A percentile compares a stretch with the other conserved stretches of the same genome.
Evolutionary conservation across 106 monocot genomes (phyloP).

Genomic region (Dendrobium huoshanense): DNA sequence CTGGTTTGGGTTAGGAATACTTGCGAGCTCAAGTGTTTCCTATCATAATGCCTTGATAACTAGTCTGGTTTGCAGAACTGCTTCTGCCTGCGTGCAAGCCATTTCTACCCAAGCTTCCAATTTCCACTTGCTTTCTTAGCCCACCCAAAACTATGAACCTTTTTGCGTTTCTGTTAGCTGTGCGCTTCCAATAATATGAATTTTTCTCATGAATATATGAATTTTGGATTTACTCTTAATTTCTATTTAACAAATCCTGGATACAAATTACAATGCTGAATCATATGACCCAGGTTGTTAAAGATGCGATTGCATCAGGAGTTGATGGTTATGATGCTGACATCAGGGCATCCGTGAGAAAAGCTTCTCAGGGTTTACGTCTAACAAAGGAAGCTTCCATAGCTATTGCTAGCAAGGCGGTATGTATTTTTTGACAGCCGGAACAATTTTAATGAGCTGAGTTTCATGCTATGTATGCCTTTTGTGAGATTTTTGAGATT

Average conservation of each 20-base stretch:
- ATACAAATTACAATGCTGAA: not conserved
- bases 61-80: too few species aligned
- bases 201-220: not conserved
- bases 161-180: not conserved
- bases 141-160: not conserved
- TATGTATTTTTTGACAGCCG: conserved; percentile 18
- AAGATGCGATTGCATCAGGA: conserved; percentile 89
- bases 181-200: too few species aligned
- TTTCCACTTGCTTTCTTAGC: too few species aligned
- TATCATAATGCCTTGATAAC: too few species aligned
- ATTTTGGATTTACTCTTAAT: not conserved
- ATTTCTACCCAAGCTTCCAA: too few species aligned
- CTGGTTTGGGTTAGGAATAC: too few species aligned
- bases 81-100: too few species aligned
- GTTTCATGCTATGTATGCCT: too few species aligned
- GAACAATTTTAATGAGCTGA: not conserved
- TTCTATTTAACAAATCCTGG: not conserved
- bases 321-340: conserved; percentile 91
- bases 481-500: too few species aligned
- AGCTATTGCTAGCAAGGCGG: conserved; percentile 81
- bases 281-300: conserved; percentile 59
- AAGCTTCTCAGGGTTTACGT: conserved; percentile 81
- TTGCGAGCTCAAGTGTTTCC: too few species aligned
- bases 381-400: conserved; percentile 79
- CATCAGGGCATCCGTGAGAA: conserved; percentile 72